These are phyloP conservation scores for Gracilaria gracilis DNA, from an alignment of 23 red algal species.

Conservation along the genomic window DNA sequence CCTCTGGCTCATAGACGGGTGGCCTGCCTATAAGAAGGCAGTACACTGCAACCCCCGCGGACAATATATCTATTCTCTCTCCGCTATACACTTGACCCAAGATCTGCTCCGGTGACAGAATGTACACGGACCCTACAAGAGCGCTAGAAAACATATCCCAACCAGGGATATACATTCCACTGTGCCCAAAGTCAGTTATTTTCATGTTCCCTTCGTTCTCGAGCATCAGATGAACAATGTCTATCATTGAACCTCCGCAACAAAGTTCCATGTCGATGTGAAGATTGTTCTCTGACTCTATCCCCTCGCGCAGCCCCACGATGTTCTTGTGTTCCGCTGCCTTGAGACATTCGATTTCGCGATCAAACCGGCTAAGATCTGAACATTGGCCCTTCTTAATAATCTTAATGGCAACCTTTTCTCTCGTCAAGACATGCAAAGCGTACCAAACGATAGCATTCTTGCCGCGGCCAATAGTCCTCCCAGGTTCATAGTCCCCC, in stretches of 20 bases:
- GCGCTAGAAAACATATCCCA: conserved; percentile 96
- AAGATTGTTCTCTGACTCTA: conserved; percentile 84
- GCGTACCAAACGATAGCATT: conserved; percentile 85
- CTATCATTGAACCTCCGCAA: conserved; percentile 87
- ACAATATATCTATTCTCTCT: too few relatives aligned
- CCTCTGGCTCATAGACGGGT: conserved; percentile 89
- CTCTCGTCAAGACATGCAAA: conserved; percentile 72
- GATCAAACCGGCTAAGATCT: conserved; percentile 89
- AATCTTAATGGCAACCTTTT: conserved; percentile 94
- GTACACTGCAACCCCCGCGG: conserved; percentile 86
- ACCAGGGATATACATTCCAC: conserved; percentile 86
- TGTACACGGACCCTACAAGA: conserved; percentile 91
- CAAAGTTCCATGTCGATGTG: conserved; percentile 96
- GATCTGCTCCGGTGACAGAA: conserved; percentile 92
- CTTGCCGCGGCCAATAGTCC: conserved; percentile 84
- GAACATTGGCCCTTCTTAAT: conserved; percentile 94
- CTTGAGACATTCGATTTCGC: conserved; percentile 90
- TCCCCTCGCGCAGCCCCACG: conserved; percentile 87
- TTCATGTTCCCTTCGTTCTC: conserved; percentile 86
- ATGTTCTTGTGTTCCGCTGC: too few relatives aligned
- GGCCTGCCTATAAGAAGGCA: conserved; percentile 91
- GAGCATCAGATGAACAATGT: conserved; percentile 92
- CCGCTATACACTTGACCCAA: conserved; percentile 86
- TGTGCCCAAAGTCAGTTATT: conserved; percentile 96
- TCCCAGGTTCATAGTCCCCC: conserved; percentile 91